A percentile compares a stretch with the other conserved stretches of the same genome.
Conservation (phyloP, 1,139 yeast genomes). For the Suhomyces taliae region DNA sequence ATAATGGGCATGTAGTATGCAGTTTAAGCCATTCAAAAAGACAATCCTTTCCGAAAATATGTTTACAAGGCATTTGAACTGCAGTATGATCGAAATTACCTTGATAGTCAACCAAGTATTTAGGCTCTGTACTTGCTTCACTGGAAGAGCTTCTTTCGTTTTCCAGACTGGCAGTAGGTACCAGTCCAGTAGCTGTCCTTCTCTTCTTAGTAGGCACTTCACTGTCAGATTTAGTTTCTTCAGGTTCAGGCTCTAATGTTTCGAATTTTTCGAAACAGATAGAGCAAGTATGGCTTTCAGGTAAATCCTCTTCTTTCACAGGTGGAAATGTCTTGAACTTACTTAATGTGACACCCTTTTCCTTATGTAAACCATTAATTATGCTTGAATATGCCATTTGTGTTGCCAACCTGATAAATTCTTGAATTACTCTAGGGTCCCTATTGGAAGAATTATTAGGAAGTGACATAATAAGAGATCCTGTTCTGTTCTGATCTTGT, state of each 20-base stretch:
- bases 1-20: conserved; percentile 76
- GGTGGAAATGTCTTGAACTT: conserved; percentile 52
- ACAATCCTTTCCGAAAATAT: conserved; percentile 73
- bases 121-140: conserved; percentile 6
- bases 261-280: conserved; percentile 65
- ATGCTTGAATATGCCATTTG: conserved; percentile 67
- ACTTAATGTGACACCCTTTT: conserved; percentile 52
- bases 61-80: conserved; percentile 76
- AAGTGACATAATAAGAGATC: conserved; percentile 58
- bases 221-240: conserved; percentile 14
- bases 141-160: conserved; percentile 3
- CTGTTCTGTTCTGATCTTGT: conserved; percentile 45
- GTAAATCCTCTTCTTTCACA: conserved; percentile 28
- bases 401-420: conserved; percentile 64
- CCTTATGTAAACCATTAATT: conserved; percentile 41
- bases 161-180: conserved; percentile 6
- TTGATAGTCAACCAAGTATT: conserved; percentile 27
- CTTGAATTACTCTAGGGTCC: conserved; percentile 54
- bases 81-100: conserved; percentile 58
- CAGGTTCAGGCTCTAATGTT: conserved; percentile 8
- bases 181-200: conserved; percentile 4
- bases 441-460: conserved; percentile 62
- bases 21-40: conserved; percentile 71
- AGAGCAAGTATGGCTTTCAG: conserved; percentile 49
- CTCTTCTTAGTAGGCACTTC: conserved; percentile 19